Evolutionary conservation across 371 early-diverging fungal genomes (phyloP), one percentile per base, ranked within the genome.

Genomic region (Syncephalastrum sp.): DNA sequence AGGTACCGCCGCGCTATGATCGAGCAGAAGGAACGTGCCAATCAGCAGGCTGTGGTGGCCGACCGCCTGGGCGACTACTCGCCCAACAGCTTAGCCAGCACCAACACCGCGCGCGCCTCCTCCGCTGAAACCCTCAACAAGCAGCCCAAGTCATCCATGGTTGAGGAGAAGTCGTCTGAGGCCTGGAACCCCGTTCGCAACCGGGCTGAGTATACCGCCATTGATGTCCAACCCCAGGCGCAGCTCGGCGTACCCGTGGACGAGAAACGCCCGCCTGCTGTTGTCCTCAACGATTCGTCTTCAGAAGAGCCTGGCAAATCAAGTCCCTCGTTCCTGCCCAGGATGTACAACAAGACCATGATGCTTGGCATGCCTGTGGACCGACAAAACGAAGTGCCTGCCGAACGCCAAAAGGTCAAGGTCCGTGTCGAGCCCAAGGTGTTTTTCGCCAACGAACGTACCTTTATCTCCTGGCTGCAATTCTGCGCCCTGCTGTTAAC

Each of bases 401-500:
- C 19, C 29, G 27, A 47, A 19, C 53, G 60, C 3, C 58, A 53
- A 23, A 69, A 62, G 43, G 54, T 62, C 48, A 68, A 67, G 14
- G 92, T 94, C 38, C 85, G 96, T 24, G 90, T 98, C 0, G 99
- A 99, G 61, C 99, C 99, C 50, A 99, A 99, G 76, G 97, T 96
- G 19, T 99, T 92, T 77, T 99, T 99, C 83, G 99, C 99, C 44
- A 99, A 99, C 71, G 99, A 99, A 75, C 86, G 99, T 57, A 99
- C 99, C 1, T 99, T 99, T 76, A 81, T 99, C 52, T 88, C 95
- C 16, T 91, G 92, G 92, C 73, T 91, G 42, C 87, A 91, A 72
- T 91, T 91, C 68, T 80, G 89, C 27, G 85, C 90, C 15, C 67
- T 91, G 43, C 69, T 94, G n/a, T 82, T 90, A 5, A 89, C 88